phyloP scores from a whole-genome alignment of 352 stramenopile species.

The Phytophthora chlamydospora region DNA sequence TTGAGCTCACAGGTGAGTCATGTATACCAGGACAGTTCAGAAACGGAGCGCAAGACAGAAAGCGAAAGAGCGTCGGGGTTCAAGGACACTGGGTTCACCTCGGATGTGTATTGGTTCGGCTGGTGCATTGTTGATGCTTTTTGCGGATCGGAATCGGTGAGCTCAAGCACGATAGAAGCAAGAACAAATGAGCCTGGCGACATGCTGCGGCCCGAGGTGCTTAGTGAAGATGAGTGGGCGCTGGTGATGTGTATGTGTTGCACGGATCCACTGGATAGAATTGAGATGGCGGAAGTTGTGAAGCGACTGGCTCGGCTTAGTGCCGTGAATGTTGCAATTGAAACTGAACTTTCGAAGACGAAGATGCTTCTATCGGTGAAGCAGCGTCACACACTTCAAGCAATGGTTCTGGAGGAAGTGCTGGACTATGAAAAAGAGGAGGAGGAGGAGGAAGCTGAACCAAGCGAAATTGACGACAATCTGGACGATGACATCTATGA shows the following conservation, averaged over 20 bases:
- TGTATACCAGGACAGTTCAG: not conserved
- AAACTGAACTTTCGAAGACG: not conserved
- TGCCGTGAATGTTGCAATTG: constrained; percentile 2
- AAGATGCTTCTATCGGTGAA: too few relatives aligned
- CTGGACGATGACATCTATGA: too few relatives aligned
- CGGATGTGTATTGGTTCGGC: constrained; percentile 10
- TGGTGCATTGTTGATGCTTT: constrained; percentile 8
- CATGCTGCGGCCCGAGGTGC: not conserved
- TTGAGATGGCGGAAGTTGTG: constrained; percentile 7
- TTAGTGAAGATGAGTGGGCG: constrained; percentile 8
- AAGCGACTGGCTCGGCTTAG: constrained; percentile 5
- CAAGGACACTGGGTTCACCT: not conserved
- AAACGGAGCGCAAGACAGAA: not conserved
- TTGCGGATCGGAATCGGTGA: not conserved
- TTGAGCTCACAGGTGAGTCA: not conserved
- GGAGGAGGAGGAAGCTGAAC: too few relatives aligned
- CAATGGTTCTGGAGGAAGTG: too few relatives aligned
- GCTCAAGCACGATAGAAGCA: not conserved
- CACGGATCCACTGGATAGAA: not conserved
- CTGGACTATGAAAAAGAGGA: too few relatives aligned
- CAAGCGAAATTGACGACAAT: too few relatives aligned
- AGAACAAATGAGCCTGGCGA: not conserved
- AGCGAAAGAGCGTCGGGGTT: not conserved
- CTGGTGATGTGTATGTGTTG: constrained; percentile 12
- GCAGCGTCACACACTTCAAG: too few relatives aligned